Evolutionary conservation across 176 grass and related monocot species (phyloP).

Genomic region (Bolboschoenus planiculmis): DNA sequence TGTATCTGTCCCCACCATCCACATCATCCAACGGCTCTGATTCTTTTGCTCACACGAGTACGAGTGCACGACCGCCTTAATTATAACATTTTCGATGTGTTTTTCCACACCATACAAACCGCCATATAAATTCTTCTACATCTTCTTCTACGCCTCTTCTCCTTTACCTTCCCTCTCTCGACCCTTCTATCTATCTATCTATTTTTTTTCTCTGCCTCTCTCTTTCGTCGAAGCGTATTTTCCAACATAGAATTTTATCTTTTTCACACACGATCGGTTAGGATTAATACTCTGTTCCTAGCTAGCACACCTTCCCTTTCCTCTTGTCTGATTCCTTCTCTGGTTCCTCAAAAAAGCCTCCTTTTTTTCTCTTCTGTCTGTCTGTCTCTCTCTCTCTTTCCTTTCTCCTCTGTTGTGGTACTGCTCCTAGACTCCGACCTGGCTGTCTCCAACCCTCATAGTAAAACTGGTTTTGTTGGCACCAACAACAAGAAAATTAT

Average conservation of each 20-base stretch:
- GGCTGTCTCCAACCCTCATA: conserved; percentile 23
- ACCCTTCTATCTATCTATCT: background rate
- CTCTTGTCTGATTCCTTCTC: background rate
- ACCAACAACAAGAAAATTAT: conserved; percentile 36
- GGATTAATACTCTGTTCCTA: background rate
- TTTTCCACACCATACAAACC: conserved; percentile 23
- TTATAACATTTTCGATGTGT: background rate
- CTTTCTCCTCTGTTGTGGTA: background rate
- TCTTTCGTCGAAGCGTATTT: conserved; percentile 2
- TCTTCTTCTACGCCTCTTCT: background rate
- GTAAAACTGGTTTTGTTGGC: conserved; percentile 21
- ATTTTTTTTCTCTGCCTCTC: conserved; percentile 13
- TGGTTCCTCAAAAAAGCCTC: background rate
- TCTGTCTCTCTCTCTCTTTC: background rate
- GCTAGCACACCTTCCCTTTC: background rate
- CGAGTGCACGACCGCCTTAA: background rate
- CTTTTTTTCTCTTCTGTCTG: background rate
- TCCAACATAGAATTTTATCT: conserved; percentile 6
- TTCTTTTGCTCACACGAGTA: background rate
- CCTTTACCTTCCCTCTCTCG: background rate
- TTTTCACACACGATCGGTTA: background rate
- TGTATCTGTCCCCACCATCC: background rate
- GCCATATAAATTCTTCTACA: conserved; percentile 16
- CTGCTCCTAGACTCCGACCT: background rate
- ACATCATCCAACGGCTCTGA: background rate